A percentile compares a stretch with the other conserved stretches of the same genome.
phyloP scores from a whole-genome alignment of 495 filamentous ascomycete species.

The Penicillium steckii region DNA sequence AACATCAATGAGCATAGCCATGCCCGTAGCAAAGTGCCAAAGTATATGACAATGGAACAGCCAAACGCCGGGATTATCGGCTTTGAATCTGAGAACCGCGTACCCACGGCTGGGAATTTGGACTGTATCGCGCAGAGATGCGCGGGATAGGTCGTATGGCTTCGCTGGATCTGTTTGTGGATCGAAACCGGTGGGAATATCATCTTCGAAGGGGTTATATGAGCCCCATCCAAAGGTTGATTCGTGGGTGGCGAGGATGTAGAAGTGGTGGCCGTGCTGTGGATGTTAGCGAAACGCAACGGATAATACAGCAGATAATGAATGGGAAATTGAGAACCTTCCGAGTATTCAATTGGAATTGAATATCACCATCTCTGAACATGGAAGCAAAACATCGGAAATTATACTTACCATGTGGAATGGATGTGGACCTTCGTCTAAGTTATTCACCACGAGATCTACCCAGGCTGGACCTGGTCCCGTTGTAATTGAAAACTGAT shows the following conservation, averaged over 20 bases:
- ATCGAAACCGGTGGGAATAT: slow-evolving; percentile 21
- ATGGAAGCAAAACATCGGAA: too few relatives aligned
- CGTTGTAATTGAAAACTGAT: slow-evolving; percentile 38
- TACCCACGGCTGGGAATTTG: slow-evolving; percentile 56
- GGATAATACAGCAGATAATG: neutral
- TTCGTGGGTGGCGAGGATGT: slow-evolving; percentile 55
- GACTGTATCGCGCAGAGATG: slow-evolving; percentile 53
- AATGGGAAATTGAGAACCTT: neutral
- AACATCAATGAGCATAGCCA: slow-evolving; percentile 43
- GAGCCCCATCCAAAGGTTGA: slow-evolving; percentile 38
- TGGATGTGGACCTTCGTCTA: slow-evolving; percentile 50
- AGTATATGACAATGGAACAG: slow-evolving; percentile 64
- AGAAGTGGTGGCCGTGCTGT: slow-evolving; percentile 82
- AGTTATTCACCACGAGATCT: slow-evolving; percentile 52
- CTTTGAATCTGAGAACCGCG: slow-evolving; percentile 63
- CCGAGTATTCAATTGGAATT: too few relatives aligned
- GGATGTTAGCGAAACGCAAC: neutral
- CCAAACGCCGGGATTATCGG: slow-evolving; percentile 64
- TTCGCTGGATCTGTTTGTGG: slow-evolving; percentile 19
- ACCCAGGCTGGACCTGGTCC: slow-evolving; percentile 35
- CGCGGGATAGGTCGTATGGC: slow-evolving; percentile 33
- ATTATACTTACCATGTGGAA: slow-evolving; percentile 48
- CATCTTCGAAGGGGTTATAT: slow-evolving; percentile 46
- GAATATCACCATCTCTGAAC: too few relatives aligned
- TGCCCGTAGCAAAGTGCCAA: slow-evolving; percentile 57